Base-by-base conservation (phyloP, 768 basidiomycete genomes). In the Lactarius akahatsu region DNA sequence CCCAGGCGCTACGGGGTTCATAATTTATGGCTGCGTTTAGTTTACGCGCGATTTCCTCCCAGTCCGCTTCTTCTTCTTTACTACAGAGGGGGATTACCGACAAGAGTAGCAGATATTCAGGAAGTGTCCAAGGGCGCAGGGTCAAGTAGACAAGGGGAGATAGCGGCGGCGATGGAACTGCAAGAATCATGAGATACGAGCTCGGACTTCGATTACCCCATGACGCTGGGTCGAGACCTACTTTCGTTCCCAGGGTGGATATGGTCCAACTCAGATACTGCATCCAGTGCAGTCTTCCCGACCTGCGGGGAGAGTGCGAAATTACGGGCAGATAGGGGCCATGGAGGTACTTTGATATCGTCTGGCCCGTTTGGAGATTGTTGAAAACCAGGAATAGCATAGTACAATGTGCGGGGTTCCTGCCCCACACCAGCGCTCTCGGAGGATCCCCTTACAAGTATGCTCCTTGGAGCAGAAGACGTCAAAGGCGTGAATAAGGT, bases 351-450 rank as follows among this genome's bases (percentile, higher is more conserved):
- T 41, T 65, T 65, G 61, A 69, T 59, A 6, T 68, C 67, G 30
- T 67, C 58, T n/a, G 50, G 66, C 23, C 32, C 45, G 18, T 60
- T 47, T 18, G 69, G 69, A 62, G 69, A 70, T 26, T 69, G 64
- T 45, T 70, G 69, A 56, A 69, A 70, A 23, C 64, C 67, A 8
- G 69, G 69, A 30, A 56, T 65, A n/a, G 69, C 69, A 64, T 70
- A 70, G 18, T 65, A 70, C 13, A 15, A 57, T 4, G 67, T 23
- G 64, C 63, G 69, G 66, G 68, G 65, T 18, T 67, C 66, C 66
- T 57, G 66, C 62, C 66, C 66, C 62, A 23, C 52, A 9, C 30
- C 20, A 40, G 57, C 50, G 5, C 50, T 59, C 57, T 59, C 59
- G 34, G 62, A 11, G 47, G 59, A 67, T 18, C 63, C 66, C 54